These are phyloP conservation scores for Aspergillus fumigatiaffinis DNA, from an alignment of 2,329 filamentous ascomycete genomes.

Conservation along the genomic window DNA sequence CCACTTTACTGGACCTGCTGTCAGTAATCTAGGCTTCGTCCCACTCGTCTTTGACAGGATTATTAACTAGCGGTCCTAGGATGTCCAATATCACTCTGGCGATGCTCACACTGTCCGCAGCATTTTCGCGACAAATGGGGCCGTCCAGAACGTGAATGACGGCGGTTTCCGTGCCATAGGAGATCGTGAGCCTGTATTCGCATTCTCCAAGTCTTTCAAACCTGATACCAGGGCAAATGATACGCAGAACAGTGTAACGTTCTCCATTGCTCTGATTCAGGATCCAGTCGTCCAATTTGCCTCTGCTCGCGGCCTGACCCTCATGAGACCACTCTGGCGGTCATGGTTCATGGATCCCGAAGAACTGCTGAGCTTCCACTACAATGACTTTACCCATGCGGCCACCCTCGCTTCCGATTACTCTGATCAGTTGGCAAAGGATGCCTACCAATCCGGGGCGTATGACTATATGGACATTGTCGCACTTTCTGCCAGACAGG, in stretches of 20 bases:
- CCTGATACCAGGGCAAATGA: slow-evolving; percentile 37
- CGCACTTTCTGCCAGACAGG: slow-evolving; percentile 72
- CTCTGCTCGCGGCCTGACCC: slow-evolving; percentile 67
- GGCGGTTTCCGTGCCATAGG: slow-evolving; percentile 64
- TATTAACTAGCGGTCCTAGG: slow-evolving; percentile 27
- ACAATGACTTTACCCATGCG: slow-evolving; percentile 66
- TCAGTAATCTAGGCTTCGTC: slow-evolving; percentile 21
- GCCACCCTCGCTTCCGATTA: slow-evolving; percentile 65
- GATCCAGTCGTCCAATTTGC: slow-evolving; percentile 77
- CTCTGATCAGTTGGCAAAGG: slow-evolving; percentile 63
- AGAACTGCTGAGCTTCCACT: slow-evolving; percentile 70
- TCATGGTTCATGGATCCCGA: slow-evolving; percentile 65
- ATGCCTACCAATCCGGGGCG: slow-evolving; percentile 71
- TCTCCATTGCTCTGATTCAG: slow-evolving; percentile 74
- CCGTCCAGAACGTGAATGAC: slow-evolving; percentile 64
- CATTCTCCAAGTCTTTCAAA: slow-evolving; percentile 65
- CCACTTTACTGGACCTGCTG: slow-evolving; percentile 67
- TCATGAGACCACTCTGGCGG: slow-evolving; percentile 76
- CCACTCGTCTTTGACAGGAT: neutral
- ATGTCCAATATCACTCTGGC: slow-evolving; percentile 67
- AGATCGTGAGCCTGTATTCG: slow-evolving; percentile 77
- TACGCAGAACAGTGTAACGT: slow-evolving; percentile 58
- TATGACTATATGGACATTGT: slow-evolving; percentile 74
- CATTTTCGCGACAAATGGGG: slow-evolving; percentile 65
- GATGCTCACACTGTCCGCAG: slow-evolving; percentile 63